These are phyloP conservation scores for Peronosclerospora sorghi DNA, from an alignment of 352 stramenopile genomes.

Conservation along the genomic window DNA sequence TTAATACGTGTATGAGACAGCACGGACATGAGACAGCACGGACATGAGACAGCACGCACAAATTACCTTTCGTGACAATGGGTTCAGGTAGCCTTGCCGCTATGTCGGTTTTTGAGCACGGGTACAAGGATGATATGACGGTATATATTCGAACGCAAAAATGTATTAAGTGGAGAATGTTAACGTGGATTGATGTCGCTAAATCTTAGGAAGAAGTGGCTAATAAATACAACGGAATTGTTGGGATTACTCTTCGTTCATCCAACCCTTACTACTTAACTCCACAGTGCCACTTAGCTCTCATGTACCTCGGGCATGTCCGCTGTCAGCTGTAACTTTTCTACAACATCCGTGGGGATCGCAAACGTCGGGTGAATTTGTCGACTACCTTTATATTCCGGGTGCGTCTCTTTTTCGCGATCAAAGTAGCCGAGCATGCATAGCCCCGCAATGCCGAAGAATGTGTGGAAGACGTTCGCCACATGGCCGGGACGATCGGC, in stretches of 20 bases:
- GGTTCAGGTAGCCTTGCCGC: too few relatives aligned
- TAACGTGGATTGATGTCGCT: too few relatives aligned
- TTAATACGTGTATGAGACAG: too few relatives aligned
- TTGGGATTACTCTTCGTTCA: conserved; percentile 23
- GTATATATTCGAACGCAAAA: too few relatives aligned
- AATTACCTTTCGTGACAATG: conserved; percentile 98
- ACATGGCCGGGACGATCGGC: conserved; percentile 94
- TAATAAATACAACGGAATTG: conserved; percentile 76
- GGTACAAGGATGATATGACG: too few relatives aligned
- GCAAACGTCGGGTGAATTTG: conserved; percentile 93
- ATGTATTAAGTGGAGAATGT: too few relatives aligned
- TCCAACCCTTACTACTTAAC: conserved; percentile 7
- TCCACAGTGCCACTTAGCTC: conserved; percentile 7
- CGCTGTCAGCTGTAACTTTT: conserved; percentile 74
- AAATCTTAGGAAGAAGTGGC: too few relatives aligned
- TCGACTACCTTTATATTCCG: conserved; percentile 58
- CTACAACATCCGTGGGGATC: conserved; percentile 86
- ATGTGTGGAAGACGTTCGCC: conserved; percentile 97
- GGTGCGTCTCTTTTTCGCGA: conserved; percentile 37
- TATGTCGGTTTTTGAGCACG: conserved; percentile 95
- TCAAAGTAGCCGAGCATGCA: conserved; percentile 90
- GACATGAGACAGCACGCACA: too few relatives aligned
- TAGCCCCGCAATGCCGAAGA: conserved; percentile 95
- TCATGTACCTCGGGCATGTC: conserved; percentile 28
- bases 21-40: too few relatives aligned